Conservation (phyloP, 805 yeast genomes). For the Candida adriatica region DNA sequence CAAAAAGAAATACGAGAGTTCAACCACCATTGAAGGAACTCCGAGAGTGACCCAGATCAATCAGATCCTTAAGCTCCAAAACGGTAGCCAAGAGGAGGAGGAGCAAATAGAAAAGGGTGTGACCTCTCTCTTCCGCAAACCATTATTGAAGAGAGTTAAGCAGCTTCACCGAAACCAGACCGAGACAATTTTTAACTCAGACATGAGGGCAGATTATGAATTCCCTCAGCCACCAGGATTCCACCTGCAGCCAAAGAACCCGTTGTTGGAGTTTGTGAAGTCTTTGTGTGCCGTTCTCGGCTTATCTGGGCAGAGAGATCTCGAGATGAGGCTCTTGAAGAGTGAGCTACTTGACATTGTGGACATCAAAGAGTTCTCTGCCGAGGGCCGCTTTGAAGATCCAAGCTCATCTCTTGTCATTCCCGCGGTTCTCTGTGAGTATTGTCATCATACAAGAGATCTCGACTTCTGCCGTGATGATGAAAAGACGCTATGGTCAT, state of each 20-base stretch:
- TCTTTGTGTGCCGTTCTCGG: conserved; percentile 64
- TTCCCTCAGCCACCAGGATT: conserved; percentile 80
- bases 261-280: conserved; percentile 76
- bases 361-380: conserved; percentile 80
- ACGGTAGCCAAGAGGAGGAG: conserved; percentile 19
- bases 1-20: conserved; percentile 38
- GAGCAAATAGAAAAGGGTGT: conserved; percentile 40
- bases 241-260: conserved; percentile 49
- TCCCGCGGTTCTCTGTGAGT: conserved; percentile 66
- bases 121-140: conserved; percentile 50
- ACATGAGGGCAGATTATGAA: conserved; percentile 54
- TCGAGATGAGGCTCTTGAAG: conserved; percentile 71
- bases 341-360: conserved; percentile 66
- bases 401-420: conserved; percentile 68
- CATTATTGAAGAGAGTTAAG: conserved; percentile 59
- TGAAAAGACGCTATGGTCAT: conserved; percentile 42
- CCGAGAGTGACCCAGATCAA: conserved; percentile 68
- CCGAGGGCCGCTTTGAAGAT: conserved; percentile 61
- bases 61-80: conserved; percentile 40
- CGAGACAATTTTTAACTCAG: conserved; percentile 64
- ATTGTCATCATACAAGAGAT: conserved; percentile 69
- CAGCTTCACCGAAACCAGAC: conserved; percentile 63
- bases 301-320: conserved; percentile 52
- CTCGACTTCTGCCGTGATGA: conserved; percentile 77
- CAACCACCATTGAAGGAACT: conserved; percentile 31